These are phyloP conservation scores for Waltiozyma sp. DNA, from an alignment of 1,139 yeast species.

Conservation along the genomic window DNA sequence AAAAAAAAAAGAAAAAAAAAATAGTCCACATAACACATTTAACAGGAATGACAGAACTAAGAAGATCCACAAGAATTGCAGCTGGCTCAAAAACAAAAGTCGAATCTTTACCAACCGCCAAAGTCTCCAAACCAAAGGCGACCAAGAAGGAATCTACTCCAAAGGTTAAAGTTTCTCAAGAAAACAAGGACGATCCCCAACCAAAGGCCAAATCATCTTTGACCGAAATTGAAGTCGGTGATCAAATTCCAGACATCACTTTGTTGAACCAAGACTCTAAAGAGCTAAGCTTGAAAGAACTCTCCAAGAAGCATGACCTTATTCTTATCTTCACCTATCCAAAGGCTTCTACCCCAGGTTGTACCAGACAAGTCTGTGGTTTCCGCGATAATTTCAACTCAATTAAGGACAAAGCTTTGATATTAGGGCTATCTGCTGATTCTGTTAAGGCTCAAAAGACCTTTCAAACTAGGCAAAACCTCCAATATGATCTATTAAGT, in stretches of 20 bases:
- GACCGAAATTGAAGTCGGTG: conserved; percentile 44
- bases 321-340: conserved; percentile 76
- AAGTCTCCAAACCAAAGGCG: conserved; percentile 12
- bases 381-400: conserved; percentile 58
- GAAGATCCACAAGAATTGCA: conserved; percentile 25
- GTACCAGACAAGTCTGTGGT: conserved; percentile 88
- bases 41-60: conserved; percentile 38
- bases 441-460: conserved; percentile 61
- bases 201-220: conserved; percentile 12
- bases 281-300: conserved; percentile 37
- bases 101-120: conserved; percentile 9
- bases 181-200: background rate
- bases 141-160: conserved; percentile 3
- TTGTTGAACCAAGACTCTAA: conserved; percentile 61
- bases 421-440: conserved; percentile 69
- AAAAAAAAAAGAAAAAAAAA: no score
- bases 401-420: conserved; percentile 40
- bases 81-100: conserved; percentile 8
- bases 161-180: conserved; percentile 1
- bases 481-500: conserved; percentile 63
- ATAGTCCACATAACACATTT: no score
- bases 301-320: conserved; percentile 36
- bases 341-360: conserved; percentile 89
- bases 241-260: conserved; percentile 52
- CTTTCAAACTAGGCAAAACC: conserved; percentile 60